These are phyloP conservation scores for Codiaeum variegatum DNA, from an alignment of 441 rosid genomes.

Conservation along the genomic window DNA sequence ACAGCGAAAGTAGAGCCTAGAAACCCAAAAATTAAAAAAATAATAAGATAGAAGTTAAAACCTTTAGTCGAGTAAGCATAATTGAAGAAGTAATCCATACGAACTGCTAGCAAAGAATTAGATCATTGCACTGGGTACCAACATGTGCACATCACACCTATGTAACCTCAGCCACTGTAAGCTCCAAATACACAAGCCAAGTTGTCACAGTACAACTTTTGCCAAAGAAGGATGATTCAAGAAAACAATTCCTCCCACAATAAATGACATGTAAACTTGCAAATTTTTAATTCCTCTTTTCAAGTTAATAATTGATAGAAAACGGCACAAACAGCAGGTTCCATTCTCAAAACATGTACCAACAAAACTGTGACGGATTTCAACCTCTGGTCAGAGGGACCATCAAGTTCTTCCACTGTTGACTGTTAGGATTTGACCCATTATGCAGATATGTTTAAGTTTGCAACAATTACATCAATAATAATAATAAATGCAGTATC, in stretches of 20 bases:
- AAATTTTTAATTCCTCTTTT: background rate
- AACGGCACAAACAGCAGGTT: background rate
- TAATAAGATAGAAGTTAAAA: too few relatives aligned
- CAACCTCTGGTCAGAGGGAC: background rate
- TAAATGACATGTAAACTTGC: background rate
- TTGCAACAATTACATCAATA: background rate
- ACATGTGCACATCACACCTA: slow-evolving; percentile 3
- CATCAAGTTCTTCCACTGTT: background rate
- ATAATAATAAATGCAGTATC: background rate
- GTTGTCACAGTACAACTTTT: slow-evolving; percentile 4
- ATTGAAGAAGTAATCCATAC: background rate
- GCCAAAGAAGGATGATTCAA: background rate
- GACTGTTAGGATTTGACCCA: background rate
- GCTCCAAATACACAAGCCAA: slow-evolving; percentile 12
- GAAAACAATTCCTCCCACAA: background rate
- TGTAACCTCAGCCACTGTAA: background rate
- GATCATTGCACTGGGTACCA: slow-evolving; percentile 1
- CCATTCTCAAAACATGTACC: background rate
- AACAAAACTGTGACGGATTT: background rate
- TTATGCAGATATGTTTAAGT: background rate
- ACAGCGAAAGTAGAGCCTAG: slow-evolving; percentile 87
- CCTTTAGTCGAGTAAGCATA: slow-evolving; percentile 22
- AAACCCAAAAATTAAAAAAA: slow-evolving; percentile 28
- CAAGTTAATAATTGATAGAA: background rate
- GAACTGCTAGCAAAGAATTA: background rate